phyloP scores from a whole-genome alignment of 495 filamentous ascomycete species.

The Pseudevernia furfuracea region DNA sequence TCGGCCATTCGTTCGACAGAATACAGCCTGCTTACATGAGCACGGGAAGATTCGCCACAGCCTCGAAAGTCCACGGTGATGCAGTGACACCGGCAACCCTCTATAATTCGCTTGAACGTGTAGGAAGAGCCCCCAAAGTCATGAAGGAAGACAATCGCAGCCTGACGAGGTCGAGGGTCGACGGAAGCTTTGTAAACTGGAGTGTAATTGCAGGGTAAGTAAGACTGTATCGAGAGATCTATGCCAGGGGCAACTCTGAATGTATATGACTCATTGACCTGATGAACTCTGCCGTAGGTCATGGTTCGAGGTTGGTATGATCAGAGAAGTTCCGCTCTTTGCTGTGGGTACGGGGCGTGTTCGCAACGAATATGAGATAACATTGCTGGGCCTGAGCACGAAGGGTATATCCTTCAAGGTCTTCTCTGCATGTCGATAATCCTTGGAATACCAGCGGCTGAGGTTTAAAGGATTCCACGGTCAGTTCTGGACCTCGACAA shows the following conservation, averaged over 20 bases:
- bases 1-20: background rate
- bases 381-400: background rate
- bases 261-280: background rate
- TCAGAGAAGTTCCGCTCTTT: background rate
- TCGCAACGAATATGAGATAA: background rate
- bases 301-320: background rate
- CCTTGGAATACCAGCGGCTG: background rate
- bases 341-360: background rate
- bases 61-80: conserved; percentile 4
- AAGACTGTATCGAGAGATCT: background rate
- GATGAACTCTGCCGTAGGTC: background rate
- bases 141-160: background rate
- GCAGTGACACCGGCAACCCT: background rate
- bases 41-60: conserved; percentile 1
- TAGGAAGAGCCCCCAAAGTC: background rate
- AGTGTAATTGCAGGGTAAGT: background rate
- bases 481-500: background rate
- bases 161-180: background rate
- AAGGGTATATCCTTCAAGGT: background rate
- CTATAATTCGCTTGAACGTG: background rate
- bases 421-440: background rate
- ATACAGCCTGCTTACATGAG: background rate
- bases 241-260: background rate
- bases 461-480: no score
- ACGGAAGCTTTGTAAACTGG: background rate